These are phyloP conservation scores for Fusarium domesticum DNA, from an alignment of 2,329 filamentous ascomycete species.

Conservation along the genomic window DNA sequence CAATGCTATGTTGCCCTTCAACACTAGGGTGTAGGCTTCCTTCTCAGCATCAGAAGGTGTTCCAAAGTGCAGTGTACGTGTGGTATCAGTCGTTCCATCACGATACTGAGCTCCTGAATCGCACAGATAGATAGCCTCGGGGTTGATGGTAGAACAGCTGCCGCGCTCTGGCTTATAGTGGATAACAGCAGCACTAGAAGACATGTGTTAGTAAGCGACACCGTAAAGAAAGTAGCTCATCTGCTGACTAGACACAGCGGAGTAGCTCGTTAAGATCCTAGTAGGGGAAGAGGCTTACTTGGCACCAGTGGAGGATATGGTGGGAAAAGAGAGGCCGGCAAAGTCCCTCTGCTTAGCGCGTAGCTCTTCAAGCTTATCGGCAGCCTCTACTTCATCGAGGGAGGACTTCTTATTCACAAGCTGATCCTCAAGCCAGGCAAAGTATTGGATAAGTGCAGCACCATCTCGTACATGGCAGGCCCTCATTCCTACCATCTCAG, in stretches of 20 bases:
- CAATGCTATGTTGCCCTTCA: constrained; percentile 90
- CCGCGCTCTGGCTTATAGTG: constrained; percentile 90
- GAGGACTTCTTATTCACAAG: constrained; percentile 67
- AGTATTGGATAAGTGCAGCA: constrained; percentile 85
- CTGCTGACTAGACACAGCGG: no score
- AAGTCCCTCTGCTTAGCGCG: constrained; percentile 69
- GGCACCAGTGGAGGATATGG: constrained; percentile 90
- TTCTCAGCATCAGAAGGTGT: constrained; percentile 78
- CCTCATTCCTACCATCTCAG: constrained; percentile 88
- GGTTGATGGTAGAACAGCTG: constrained; percentile 79
- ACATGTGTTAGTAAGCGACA: constrained; percentile 6
- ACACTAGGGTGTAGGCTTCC: constrained; percentile 86
- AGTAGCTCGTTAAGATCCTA: no score
- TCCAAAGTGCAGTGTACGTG: constrained; percentile 88
- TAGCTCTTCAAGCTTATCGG: constrained; percentile 81
- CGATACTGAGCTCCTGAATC: constrained; percentile 96
- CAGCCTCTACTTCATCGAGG: constrained; percentile 86
- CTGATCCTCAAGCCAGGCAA: constrained; percentile 94
- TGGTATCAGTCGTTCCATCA: constrained; percentile 95
- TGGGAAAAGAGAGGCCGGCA: constrained; percentile 88
- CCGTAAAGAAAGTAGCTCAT: background rate
- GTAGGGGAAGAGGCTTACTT: constrained; percentile 45
- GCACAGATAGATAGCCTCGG: constrained; percentile 83
- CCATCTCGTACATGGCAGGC: constrained; percentile 92
- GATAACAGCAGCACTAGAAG: constrained; percentile 79